Evolutionary conservation across 208 protist genomes (phyloP).

Genomic region (Crithidia fasciculata): DNA sequence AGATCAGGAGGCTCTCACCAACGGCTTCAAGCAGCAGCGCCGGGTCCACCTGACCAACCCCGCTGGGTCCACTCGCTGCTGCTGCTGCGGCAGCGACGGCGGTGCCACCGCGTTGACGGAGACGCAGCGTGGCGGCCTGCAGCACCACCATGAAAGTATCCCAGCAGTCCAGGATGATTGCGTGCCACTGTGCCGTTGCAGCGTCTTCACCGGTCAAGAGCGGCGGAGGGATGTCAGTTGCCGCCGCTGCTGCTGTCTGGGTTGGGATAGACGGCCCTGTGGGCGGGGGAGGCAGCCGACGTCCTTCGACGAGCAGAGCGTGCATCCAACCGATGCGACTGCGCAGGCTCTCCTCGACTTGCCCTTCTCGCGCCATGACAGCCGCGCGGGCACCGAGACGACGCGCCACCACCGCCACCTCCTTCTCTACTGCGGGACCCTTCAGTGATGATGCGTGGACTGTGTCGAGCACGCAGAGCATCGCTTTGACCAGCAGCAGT

Average conservation of each 20-base stretch:
- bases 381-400: slow-evolving; percentile 29
- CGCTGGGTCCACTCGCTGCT: too few species aligned
- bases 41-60: background rate
- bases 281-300: background rate
- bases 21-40: slow-evolving; percentile 22
- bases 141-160: slow-evolving; percentile 26
- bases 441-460: background rate
- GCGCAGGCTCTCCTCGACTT: slow-evolving; percentile 18
- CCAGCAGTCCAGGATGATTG: slow-evolving; percentile 12
- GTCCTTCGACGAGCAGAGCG: slow-evolving; percentile 29
- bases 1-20: slow-evolving; percentile 10
- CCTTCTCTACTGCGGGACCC: background rate
- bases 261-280: background rate
- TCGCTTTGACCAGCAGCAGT: slow-evolving; percentile 30
- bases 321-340: slow-evolving; percentile 25
- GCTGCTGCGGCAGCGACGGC: background rate
- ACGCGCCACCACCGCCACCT: slow-evolving; percentile 9
- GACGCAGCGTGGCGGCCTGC: slow-evolving; percentile 30
- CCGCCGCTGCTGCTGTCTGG: background rate
- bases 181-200: slow-evolving; percentile 20
- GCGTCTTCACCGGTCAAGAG: background rate
- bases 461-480: slow-evolving; percentile 17
- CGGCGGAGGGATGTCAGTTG: background rate
- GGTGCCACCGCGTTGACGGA: slow-evolving; percentile 26
- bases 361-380: slow-evolving; percentile 25